A percentile compares a stretch with the other conserved stretches of the same genome.
Conservation (phyloP, 2,329 filamentous ascomycete species). For the Fulvia fulva region DNA sequence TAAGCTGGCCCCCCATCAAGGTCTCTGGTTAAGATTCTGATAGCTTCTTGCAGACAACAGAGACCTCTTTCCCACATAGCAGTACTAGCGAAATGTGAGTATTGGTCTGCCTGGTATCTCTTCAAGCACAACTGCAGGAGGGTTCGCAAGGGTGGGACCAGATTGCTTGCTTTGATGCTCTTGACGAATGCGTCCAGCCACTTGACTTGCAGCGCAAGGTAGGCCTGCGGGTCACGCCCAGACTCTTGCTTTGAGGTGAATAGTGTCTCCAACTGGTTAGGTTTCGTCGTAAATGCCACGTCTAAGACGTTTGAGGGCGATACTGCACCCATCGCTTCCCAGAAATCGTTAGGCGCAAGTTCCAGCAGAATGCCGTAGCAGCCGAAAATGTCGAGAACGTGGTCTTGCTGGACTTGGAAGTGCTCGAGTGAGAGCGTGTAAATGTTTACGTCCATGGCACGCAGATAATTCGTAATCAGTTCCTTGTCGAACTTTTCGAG, state of each 20-base stretch:
- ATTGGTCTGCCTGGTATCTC: slow-evolving; percentile 54
- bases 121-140: slow-evolving; percentile 71
- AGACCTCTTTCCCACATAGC: slow-evolving; percentile 63
- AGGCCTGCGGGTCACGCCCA: slow-evolving; percentile 41
- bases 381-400: slow-evolving; percentile 66
- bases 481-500: slow-evolving; percentile 68
- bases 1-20: slow-evolving; percentile 29
- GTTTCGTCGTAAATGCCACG: slow-evolving; percentile 73
- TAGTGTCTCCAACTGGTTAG: slow-evolving; percentile 60
- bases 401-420: slow-evolving; percentile 50
- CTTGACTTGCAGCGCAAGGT: slow-evolving; percentile 61
- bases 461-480: slow-evolving; percentile 72
- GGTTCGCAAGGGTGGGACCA: slow-evolving; percentile 75
- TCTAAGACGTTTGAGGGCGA: slow-evolving; percentile 79
- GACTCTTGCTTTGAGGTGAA: slow-evolving; percentile 54
- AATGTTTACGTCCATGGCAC: slow-evolving; percentile 70
- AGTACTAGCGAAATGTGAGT: slow-evolving; percentile 55
- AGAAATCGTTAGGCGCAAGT: slow-evolving; percentile 75
- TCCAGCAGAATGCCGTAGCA: slow-evolving; percentile 67
- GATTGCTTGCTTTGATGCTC: slow-evolving; percentile 71
- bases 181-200: slow-evolving; percentile 77
- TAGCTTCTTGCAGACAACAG: slow-evolving; percentile 21
- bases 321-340: slow-evolving; percentile 80
- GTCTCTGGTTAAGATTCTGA: slow-evolving; percentile 15
- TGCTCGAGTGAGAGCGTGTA: slow-evolving; percentile 59